Percentiles rank a stretch among this genome's conserved stretches.
These are phyloP conservation scores for Carpinus fangiana DNA, from an alignment of 306 rosid species.

Conservation along the genomic window DNA sequence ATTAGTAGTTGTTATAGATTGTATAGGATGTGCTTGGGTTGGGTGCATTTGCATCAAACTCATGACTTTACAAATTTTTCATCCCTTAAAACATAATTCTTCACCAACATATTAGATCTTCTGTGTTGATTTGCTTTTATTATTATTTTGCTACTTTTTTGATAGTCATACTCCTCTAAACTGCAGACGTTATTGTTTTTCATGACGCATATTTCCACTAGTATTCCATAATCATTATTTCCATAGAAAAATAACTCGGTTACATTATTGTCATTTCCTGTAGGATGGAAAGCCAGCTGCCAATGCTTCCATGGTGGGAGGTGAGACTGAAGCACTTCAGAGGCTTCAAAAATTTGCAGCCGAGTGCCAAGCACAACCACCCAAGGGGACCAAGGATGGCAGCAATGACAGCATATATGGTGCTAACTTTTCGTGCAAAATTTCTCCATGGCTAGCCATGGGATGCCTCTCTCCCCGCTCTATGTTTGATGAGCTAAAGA, in stretches of 20 bases:
- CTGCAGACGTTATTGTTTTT: background rate
- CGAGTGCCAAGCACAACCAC: conserved; percentile 79
- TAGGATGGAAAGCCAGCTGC: conserved; percentile 74
- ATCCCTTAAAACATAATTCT: background rate
- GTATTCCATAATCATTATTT: too few species aligned
- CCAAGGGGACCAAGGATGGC: conserved; percentile 58
- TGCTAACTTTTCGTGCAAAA: conserved; percentile 94
- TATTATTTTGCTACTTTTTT: background rate
- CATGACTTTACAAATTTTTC: background rate
- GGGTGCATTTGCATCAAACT: background rate
- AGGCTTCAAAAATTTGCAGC: conserved; percentile 80
- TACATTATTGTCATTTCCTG: conserved; percentile 29
- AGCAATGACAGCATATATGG: conserved; percentile 68
- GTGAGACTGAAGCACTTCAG: conserved; percentile 88
- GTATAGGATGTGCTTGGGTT: background rate
- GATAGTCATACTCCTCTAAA: background rate
- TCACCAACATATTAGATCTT: background rate
- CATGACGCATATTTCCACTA: background rate
- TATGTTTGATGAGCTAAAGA: conserved; percentile 81
- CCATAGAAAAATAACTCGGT: background rate
- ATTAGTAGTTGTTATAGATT: background rate
- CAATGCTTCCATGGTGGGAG: conserved; percentile 72
- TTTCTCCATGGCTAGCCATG: conserved; percentile 96
- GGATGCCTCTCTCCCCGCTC: conserved; percentile 95
- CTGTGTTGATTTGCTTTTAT: background rate